Conservation (phyloP, 148 eudicot species). For the Chenopodium berlandieri region DNA sequence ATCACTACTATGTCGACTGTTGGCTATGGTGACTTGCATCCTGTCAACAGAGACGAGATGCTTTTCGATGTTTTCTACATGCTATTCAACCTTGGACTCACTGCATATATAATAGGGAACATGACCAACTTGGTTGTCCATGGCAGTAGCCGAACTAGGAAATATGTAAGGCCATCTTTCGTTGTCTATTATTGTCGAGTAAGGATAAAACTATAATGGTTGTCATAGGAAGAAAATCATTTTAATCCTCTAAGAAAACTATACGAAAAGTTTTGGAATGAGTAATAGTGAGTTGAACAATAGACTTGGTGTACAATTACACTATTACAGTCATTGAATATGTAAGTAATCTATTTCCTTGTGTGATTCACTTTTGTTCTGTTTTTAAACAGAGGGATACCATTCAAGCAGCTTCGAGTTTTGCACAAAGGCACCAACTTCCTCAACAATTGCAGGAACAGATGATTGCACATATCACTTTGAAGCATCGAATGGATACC, state of each 20-base stretch:
- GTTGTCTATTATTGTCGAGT: not conserved
- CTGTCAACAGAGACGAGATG: slow-evolving; percentile 74
- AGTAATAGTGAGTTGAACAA: too few relatives aligned
- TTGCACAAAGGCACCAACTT: slow-evolving; percentile 71
- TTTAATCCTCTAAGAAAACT: too few relatives aligned
- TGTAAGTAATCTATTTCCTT: too few relatives aligned
- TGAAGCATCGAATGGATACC: slow-evolving; percentile 69
- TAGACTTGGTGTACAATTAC: too few relatives aligned
- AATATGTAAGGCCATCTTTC: slow-evolving; percentile 61
- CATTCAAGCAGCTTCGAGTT: slow-evolving; percentile 82
- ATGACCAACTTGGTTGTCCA: slow-evolving; percentile 95
- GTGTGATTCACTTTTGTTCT: too few relatives aligned
- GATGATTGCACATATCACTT: slow-evolving; percentile 81
- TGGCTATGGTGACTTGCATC: slow-evolving; percentile 86
- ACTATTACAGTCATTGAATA: too few relatives aligned
- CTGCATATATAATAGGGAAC: slow-evolving; percentile 81
- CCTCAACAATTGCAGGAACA: slow-evolving; percentile 76
- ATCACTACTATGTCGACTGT: slow-evolving; percentile 86
- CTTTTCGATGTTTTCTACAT: slow-evolving; percentile 71
- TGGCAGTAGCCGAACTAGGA: slow-evolving; percentile 75
- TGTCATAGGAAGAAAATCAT: too few relatives aligned
- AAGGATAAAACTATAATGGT: too few relatives aligned
- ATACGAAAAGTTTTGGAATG: too few relatives aligned
- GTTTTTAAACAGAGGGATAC: slow-evolving; percentile 92
- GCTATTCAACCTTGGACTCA: slow-evolving; percentile 90